phyloP scores from a whole-genome alignment of 352 stramenopile species.

The Phytopythium litorale region DNA sequence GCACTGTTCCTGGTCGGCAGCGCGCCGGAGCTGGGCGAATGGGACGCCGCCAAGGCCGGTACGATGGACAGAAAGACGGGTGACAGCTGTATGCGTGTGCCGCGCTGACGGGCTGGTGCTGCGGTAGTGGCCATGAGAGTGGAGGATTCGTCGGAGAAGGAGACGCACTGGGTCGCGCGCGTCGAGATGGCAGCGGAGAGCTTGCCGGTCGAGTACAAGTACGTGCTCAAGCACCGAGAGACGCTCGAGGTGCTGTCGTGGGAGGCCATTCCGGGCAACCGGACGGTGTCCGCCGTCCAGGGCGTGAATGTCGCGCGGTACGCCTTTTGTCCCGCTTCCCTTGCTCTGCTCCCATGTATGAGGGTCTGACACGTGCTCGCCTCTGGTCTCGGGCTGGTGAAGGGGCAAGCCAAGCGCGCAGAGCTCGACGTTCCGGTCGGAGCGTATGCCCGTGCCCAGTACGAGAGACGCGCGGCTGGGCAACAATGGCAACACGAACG shows the following conservation, averaged over 20 bases:
- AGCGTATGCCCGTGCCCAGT: slow-evolving; percentile 33
- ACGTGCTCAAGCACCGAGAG: slow-evolving; percentile 42
- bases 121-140: slow-evolving; percentile 46
- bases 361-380: not conserved
- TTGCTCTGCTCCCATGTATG: not conserved
- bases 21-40: slow-evolving; percentile 48
- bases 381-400: not conserved
- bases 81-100: no score
- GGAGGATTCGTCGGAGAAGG: slow-evolving; percentile 15
- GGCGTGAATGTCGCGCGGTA: slow-evolving; percentile 56
- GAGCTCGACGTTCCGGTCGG: slow-evolving; percentile 54
- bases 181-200: slow-evolving; percentile 22
- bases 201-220: slow-evolving; percentile 75
- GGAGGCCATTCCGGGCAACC: slow-evolving; percentile 69
- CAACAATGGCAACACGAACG: slow-evolving; percentile 66
- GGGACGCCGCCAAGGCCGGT: slow-evolving; percentile 44
- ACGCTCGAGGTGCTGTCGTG: slow-evolving; percentile 51
- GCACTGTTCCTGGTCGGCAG: slow-evolving; percentile 55
- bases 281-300: slow-evolving; percentile 41
- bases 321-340: slow-evolving; percentile 9
- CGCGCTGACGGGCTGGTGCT: not conserved
- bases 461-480: slow-evolving; percentile 37
- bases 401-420: slow-evolving; percentile 33
- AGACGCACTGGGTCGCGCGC: slow-evolving; percentile 36
- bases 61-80: not conserved